Evolutionary conservation across 306 rosid species (phyloP).

Genomic region (Medicago ruthenica): DNA sequence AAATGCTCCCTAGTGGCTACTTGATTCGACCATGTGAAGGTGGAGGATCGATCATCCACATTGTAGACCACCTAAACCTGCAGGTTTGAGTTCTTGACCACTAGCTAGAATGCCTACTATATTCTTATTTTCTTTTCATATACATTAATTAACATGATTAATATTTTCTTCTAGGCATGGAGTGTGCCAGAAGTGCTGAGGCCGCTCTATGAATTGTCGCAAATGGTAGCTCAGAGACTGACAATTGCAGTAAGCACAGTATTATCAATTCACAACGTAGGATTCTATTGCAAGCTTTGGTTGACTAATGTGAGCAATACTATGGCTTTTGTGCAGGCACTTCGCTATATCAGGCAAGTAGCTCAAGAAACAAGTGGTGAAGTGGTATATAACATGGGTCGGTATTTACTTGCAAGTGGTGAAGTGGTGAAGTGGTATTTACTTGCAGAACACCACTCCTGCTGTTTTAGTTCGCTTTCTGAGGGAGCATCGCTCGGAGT

Average conservation of each 20-base stretch:
- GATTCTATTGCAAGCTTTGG: too few relatives aligned
- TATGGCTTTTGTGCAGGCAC: too few relatives aligned
- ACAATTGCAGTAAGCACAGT: too few relatives aligned
- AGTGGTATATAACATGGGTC: conserved; percentile 86
- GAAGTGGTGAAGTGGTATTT: too few relatives aligned
- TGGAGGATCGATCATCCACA: conserved; percentile 94
- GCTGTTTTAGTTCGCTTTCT: conserved; percentile 90
- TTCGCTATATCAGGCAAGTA: conserved; percentile 89
- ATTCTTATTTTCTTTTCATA: background rate
- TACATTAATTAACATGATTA: conserved; percentile 33
- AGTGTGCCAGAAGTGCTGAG: conserved; percentile 97
- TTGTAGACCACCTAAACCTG: conserved; percentile 94
- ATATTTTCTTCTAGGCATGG: conserved; percentile 71
- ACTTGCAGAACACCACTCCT: conserved; percentile 82
- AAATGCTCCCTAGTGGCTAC: too few relatives aligned
- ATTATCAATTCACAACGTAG: too few relatives aligned
- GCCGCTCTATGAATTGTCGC: conserved; percentile 94
- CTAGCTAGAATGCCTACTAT: background rate
- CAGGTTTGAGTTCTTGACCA: conserved; percentile 64
- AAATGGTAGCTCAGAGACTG: too few relatives aligned
- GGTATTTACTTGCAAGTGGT: too few relatives aligned
- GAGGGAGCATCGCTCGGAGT: conserved; percentile 97
- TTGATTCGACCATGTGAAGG: too few relatives aligned
- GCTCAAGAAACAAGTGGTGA: conserved; percentile 99
- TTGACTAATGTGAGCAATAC: too few relatives aligned